These are phyloP conservation scores for Fusarium guadeloupense DNA, from an alignment of 2,329 filamentous ascomycete species.

Conservation along the genomic window DNA sequence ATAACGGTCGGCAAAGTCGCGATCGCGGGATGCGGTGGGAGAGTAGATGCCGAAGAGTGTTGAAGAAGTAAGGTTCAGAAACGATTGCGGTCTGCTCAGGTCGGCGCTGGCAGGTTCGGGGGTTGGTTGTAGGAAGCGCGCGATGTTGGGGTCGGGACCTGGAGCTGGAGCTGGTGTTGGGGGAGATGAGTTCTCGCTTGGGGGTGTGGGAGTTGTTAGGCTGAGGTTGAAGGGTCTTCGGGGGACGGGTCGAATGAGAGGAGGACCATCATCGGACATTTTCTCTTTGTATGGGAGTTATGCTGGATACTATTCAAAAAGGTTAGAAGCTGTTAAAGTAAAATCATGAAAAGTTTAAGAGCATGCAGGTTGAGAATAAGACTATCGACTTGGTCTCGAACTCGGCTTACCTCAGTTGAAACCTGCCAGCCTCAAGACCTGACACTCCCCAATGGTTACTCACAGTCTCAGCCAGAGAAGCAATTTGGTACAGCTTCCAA, in stretches of 20 bases:
- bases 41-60: conserved; percentile 94
- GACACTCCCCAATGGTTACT: conserved; percentile 23
- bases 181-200: conserved; percentile 46
- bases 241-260: conserved; percentile 74
- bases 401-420: conserved; percentile 10
- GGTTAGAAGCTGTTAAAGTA: not conserved
- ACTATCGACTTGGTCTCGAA: no score
- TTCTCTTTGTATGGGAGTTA: conserved; percentile 1
- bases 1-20: conserved; percentile 55
- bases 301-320: no score
- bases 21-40: conserved; percentile 64
- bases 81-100: conserved; percentile 77
- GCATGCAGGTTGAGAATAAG: not conserved
- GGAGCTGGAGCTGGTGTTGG: conserved; percentile 28
- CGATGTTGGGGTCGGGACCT: conserved; percentile 49
- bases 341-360: not conserved
- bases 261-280: conserved; percentile 59
- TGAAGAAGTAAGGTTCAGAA: conserved; percentile 86
- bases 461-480: conserved; percentile 11
- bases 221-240: conserved; percentile 75
- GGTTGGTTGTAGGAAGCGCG: conserved; percentile 53
- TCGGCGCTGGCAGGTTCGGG: conserved; percentile 42
- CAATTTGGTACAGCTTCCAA: conserved; percentile 10
- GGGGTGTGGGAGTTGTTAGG: conserved; percentile 57
- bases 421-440: conserved; percentile 18